phyloP scores from a whole-genome alignment of 2,329 filamentous ascomycete genomes.

The Pseudogymnoascus sp. region DNA sequence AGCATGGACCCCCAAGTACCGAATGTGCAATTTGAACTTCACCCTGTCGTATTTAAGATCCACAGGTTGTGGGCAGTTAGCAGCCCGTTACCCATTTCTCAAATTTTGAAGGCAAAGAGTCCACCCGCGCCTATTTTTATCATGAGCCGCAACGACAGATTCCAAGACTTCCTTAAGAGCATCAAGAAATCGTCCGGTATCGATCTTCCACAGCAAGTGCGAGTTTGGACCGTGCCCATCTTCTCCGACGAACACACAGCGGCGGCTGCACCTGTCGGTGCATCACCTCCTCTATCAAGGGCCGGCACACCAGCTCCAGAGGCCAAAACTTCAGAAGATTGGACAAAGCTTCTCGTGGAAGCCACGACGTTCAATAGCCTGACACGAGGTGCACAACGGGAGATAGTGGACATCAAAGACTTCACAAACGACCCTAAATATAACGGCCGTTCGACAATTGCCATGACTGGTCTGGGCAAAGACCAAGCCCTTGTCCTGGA shows the following conservation, averaged over 20 bases:
- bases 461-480: conserved; percentile 59
- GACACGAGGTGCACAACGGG: conserved; percentile 55
- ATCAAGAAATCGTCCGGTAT: conserved; percentile 65
- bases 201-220: conserved; percentile 63
- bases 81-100: conserved; percentile 49
- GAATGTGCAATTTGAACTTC: conserved; percentile 74
- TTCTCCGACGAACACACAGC: conserved; percentile 27
- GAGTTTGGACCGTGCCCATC: conserved; percentile 40
- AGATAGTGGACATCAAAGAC: conserved; percentile 58
- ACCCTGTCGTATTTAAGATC: conserved; percentile 78
- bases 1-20: conserved; percentile 48
- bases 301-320: conserved; percentile 21
- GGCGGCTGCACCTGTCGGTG: conserved; percentile 36
- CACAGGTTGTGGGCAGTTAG: conserved; percentile 65
- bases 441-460: conserved; percentile 65
- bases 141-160: conserved; percentile 62
- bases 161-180: conserved; percentile 67
- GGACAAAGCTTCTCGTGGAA: conserved; percentile 39
- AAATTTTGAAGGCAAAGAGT: conserved; percentile 53
- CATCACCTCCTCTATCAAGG: conserved; percentile 32
- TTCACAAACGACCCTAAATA: conserved; percentile 66
- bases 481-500: conserved; percentile 78
- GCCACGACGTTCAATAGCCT: conserved; percentile 56
- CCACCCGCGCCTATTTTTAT: conserved; percentile 59
- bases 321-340: conserved; percentile 20